Evolutionary conservation across 2,329 filamentous ascomycete species (phyloP).

Genomic region (Leptodontidium sp.): DNA sequence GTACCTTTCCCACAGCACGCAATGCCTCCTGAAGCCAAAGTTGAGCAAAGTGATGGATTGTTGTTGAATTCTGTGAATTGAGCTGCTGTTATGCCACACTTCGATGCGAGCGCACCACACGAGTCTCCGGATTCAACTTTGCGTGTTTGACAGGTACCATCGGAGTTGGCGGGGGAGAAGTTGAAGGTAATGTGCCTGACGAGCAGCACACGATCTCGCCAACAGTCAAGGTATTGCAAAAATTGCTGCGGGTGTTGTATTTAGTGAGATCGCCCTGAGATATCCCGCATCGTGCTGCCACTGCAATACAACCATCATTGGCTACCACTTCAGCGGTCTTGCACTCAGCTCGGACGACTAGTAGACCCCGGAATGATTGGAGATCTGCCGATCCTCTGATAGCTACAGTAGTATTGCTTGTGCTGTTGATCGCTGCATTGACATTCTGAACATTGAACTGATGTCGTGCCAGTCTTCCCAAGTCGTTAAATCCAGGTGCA

Average conservation of each 20-base stretch:
- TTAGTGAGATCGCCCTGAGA: constrained; percentile 2
- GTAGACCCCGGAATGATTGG: neutral
- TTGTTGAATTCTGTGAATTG: constrained; percentile 50
- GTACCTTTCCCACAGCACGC: constrained; percentile 48
- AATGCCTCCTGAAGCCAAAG: constrained; percentile 40
- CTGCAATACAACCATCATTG: constrained; percentile 6
- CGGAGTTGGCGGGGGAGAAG: constrained; percentile 1
- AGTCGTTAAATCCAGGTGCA: neutral
- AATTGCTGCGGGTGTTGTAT: constrained; percentile 5
- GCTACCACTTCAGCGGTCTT: neutral
- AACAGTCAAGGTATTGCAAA: neutral
- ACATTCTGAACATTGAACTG: neutral
- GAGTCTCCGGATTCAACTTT: constrained; percentile 15
- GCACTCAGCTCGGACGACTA: neutral
- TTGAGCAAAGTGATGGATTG: constrained; percentile 40
- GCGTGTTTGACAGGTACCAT: constrained; percentile 15
- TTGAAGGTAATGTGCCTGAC: neutral
- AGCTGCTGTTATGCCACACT: constrained; percentile 50
- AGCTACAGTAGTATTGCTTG: neutral
- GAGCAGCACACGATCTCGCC: constrained; percentile 7
- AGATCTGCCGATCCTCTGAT: neutral
- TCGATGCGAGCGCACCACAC: constrained; percentile 49
- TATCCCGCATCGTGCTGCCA: constrained; percentile 7
- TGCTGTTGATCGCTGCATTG: neutral
- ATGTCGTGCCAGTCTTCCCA: neutral